Percentiles rank a stretch among this genome's conserved stretches.
Evolutionary conservation across 1,284 basidiomycete genomes (phyloP).

Genomic region (Microbotryum saponariae): DNA sequence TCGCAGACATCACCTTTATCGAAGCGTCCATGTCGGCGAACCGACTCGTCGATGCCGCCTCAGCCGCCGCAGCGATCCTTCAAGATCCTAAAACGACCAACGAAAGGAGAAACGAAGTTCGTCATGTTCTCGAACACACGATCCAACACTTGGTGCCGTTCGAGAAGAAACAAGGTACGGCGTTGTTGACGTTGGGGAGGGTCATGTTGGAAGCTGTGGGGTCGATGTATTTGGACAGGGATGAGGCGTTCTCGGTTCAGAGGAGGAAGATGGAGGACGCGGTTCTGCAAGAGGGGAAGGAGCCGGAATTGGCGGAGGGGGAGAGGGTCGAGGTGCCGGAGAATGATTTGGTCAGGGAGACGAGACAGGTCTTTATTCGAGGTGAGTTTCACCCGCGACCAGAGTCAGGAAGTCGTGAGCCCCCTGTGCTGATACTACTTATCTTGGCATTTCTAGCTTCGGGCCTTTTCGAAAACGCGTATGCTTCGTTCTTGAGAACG

Average conservation of each 20-base stretch:
- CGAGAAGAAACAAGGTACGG: slow-evolving; percentile 26
- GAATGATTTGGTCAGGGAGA: slow-evolving; percentile 31
- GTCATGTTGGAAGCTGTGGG: slow-evolving; percentile 29
- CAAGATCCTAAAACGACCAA: slow-evolving; percentile 7
- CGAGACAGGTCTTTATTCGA: slow-evolving; percentile 31
- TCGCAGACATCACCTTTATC: slow-evolving; percentile 30
- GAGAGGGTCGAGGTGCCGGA: slow-evolving; percentile 18
- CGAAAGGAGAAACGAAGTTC: slow-evolving; percentile 10
- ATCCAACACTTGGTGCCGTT: slow-evolving; percentile 19
- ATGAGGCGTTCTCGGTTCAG: slow-evolving; percentile 10
- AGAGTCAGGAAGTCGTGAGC: not conserved
- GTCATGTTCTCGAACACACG: slow-evolving; percentile 22
- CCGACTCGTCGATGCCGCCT: slow-evolving; percentile 23
- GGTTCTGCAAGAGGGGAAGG: slow-evolving; percentile 43
- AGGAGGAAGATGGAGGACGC: slow-evolving; percentile 34
- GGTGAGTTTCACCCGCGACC: slow-evolving; percentile 9
- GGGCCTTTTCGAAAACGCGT: slow-evolving; percentile 31
- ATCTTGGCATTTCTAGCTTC: slow-evolving; percentile 12
- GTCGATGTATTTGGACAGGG: slow-evolving; percentile 19
- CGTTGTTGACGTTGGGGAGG: slow-evolving; percentile 21
- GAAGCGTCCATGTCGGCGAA: slow-evolving; percentile 23
- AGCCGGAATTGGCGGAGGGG: slow-evolving; percentile 38
- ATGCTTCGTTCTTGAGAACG: slow-evolving; percentile 25
- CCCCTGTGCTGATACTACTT: not conserved
- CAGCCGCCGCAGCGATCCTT: slow-evolving; percentile 14